phyloP scores from a whole-genome alignment of 257 asterid genomes.

The Gentiana dahurica region DNA sequence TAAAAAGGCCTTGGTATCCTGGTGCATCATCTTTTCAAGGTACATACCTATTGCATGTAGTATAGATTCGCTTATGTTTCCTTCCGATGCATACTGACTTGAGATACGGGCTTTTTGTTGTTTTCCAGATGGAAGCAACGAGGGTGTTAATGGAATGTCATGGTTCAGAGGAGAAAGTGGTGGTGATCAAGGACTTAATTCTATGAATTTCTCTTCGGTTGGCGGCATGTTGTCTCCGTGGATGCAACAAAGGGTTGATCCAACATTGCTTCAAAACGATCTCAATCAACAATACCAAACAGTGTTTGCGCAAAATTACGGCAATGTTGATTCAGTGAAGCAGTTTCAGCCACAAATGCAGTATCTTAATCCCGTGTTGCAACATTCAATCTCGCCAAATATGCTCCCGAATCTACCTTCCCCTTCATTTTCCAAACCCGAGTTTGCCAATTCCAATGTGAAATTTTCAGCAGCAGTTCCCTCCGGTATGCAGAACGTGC shows the following conservation, averaged over 20 bases:
- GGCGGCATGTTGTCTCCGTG: constrained; percentile 54
- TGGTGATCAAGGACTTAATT: constrained; percentile 63
- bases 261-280: constrained; percentile 48
- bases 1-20: constrained; percentile 93
- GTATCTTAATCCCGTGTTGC: constrained; percentile 40
- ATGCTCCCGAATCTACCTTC: constrained; percentile 55
- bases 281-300: constrained; percentile 80
- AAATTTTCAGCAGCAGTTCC: constrained; percentile 41
- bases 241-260: constrained; percentile 85
- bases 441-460: constrained; percentile 36
- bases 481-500: constrained; percentile 52
- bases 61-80: too few relatives aligned
- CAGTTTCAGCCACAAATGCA: constrained; percentile 77
- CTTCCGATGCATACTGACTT: too few relatives aligned
- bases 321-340: constrained; percentile 51
- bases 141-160: constrained; percentile 62
- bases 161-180: constrained; percentile 55
- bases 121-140: constrained; percentile 47
- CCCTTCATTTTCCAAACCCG: constrained; percentile 55
- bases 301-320: constrained; percentile 54
- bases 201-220: constrained; percentile 53
- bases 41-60: constrained; percentile 7
- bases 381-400: constrained; percentile 40
- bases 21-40: constrained; percentile 93
- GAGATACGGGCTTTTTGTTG: neutral